Base-by-base conservation (phyloP, 352 stramenopile species). In the Phytophthora lateralis region DNA sequence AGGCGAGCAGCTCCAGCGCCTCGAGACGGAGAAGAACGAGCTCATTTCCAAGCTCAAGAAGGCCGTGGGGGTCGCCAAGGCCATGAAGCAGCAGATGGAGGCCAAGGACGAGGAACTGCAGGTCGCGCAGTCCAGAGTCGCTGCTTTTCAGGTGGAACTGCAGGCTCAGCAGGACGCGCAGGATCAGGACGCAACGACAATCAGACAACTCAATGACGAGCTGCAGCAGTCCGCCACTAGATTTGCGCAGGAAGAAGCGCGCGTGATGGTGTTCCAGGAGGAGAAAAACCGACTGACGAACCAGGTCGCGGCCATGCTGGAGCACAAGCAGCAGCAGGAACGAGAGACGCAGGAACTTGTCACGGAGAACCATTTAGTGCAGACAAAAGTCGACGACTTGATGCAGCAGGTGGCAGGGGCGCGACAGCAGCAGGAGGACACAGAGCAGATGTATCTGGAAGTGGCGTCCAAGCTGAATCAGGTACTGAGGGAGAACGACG, bases 381-480 rank as follows among this genome's bases (percentile, higher is more conserved):
- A 70, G 11, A 27, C 26, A 0, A 83, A 80, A 48, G 61, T 89
- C 7, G 43, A 66, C 0, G 76, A 89, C 24, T 42, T 92, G 41
- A 63, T 75, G 37, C 68, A 76, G 3, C 73, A 88, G 27, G 45
- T 89, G 17, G 48, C 43, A 24, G 46, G 61, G 1, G 69, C 80
- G 47, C 73, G 69, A 55, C 70, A 87, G 34, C 69, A 89, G 52
- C 78, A 89, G 26, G 75, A 88, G 21, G 79, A 92, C 38, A 58
- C 76, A 0, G 76, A 89, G 49, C 69, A 78, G 18, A 55, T 81
- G 27, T 86, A 89, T 30, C n/a, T 76, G 24, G 80, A 88, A 47
- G 65, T 84, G 8, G 69, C 80, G n/a, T 80, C 78, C 4, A 80
- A 78, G 35, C 54, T 90, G 3, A 86, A 89, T 44, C 78, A 85